These are phyloP conservation scores for Skeletonema marinoi DNA, from an alignment of 108 stramenopile species.

Conservation along the genomic window DNA sequence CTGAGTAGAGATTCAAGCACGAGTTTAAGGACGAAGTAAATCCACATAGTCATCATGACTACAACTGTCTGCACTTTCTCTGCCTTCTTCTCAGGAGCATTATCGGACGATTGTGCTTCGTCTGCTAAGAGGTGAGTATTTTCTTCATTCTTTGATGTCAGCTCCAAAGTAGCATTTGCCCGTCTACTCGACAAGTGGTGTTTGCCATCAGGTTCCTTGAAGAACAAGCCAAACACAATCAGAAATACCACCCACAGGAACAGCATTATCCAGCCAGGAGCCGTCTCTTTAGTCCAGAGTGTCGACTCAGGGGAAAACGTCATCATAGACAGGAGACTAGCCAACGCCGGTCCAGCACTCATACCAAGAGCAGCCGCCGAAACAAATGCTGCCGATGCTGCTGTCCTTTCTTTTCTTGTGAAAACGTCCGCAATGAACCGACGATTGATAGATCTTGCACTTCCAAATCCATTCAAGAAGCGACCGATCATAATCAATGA, in stretches of 20 bases:
- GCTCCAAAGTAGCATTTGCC: not conserved
- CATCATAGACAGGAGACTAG: constrained; percentile 51
- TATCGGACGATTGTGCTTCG: not conserved
- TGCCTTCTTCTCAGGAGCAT: not conserved
- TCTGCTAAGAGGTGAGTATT: not conserved
- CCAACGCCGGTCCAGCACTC: constrained; percentile 80
- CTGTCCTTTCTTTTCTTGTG: constrained; percentile 62
- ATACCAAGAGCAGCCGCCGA: constrained; percentile 81
- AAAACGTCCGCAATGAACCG: constrained; percentile 89
- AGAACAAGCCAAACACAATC: constrained; percentile 47
- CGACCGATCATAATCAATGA: constrained; percentile 80
- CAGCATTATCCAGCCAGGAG: constrained; percentile 81
- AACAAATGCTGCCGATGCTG: constrained; percentile 83
- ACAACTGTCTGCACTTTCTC: constrained; percentile 29
- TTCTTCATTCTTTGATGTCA: not conserved
- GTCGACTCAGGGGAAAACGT: constrained; percentile 1
- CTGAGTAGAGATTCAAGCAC: constrained; percentile 58
- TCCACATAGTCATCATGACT: constrained; percentile 56
- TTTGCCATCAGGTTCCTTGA: constrained; percentile 70
- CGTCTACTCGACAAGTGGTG: not conserved
- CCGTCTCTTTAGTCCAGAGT: constrained; percentile 52
- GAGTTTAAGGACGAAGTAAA: constrained; percentile 75
- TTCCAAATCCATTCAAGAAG: constrained; percentile 82
- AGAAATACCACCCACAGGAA: constrained; percentile 64
- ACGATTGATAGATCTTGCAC: constrained; percentile 84